Conservation (phyloP, 2,329 filamentous ascomycete species). For the Trichophyton mentagrophytes region DNA sequence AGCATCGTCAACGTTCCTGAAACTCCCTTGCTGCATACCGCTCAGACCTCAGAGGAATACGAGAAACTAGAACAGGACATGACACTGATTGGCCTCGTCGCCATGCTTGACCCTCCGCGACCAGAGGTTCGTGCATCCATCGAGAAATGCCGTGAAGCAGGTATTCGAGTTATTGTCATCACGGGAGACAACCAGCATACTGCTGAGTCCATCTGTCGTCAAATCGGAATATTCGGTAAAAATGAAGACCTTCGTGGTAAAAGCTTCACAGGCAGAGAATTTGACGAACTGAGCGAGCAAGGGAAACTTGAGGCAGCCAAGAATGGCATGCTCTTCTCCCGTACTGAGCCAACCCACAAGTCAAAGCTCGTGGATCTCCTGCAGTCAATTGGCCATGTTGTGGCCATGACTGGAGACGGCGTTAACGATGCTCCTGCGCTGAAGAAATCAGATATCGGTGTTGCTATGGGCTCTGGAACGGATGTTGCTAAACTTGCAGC, state of each 20-base stretch:
- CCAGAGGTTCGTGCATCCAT: constrained; percentile 82
- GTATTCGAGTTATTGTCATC: constrained; percentile 94
- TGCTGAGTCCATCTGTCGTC: constrained; percentile 91
- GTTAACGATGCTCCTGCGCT: constrained; percentile 96
- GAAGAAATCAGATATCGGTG: constrained; percentile 97
- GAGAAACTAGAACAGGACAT: constrained; percentile 79
- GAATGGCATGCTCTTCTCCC: constrained; percentile 81
- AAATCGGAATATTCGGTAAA: constrained; percentile 82
- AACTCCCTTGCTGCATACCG: constrained; percentile 56
- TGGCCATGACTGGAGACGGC: constrained; percentile 98
- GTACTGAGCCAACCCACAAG: constrained; percentile 92
- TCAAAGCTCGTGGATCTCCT: constrained; percentile 95
- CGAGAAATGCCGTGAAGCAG: constrained; percentile 76
- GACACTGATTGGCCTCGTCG: constrained; percentile 84
- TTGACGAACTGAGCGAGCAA: constrained; percentile 65
- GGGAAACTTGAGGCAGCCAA: constrained; percentile 78
- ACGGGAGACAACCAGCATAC: constrained; percentile 97
- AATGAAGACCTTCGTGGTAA: constrained; percentile 77
- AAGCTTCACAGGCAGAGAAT: constrained; percentile 90
- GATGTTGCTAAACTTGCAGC: constrained; percentile 93
- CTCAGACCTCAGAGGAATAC: constrained; percentile 76
- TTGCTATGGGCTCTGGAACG: constrained; percentile 96
- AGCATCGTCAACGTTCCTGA: constrained; percentile 62
- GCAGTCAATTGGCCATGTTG: constrained; percentile 82
- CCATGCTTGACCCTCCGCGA: constrained; percentile 92